Evolutionary conservation across 2,329 filamentous ascomycete genomes (phyloP).

Genomic region (Cadophora malorum): DNA sequence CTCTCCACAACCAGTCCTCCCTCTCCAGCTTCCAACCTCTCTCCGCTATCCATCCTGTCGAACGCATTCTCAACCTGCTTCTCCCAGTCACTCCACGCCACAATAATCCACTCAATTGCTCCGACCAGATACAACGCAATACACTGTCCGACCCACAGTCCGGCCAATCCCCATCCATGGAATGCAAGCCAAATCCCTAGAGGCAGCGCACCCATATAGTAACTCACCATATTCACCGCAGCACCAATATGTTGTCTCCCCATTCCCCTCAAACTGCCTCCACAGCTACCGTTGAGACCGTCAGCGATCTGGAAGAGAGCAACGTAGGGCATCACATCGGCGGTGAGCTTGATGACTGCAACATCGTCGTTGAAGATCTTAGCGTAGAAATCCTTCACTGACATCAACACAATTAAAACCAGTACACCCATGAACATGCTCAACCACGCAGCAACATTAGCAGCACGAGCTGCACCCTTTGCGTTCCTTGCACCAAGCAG

Average conservation of each 20-base stretch:
- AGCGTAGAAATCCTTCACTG: constrained; percentile 74
- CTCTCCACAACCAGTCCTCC: not conserved
- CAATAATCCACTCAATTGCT: constrained; percentile 77
- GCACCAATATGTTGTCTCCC: constrained; percentile 86
- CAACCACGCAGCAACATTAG: constrained; percentile 76
- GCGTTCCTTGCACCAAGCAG: constrained; percentile 73
- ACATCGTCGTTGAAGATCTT: constrained; percentile 82
- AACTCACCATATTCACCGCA: constrained; percentile 80
- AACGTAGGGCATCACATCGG: constrained; percentile 82
- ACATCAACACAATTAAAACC: constrained; percentile 73
- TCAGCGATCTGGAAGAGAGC: constrained; percentile 91
- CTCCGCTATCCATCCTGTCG: constrained; percentile 66
- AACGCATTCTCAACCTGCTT: constrained; percentile 74
- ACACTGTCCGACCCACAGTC: constrained; percentile 85
- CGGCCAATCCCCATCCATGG: constrained; percentile 81
- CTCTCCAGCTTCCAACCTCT: constrained; percentile 35
- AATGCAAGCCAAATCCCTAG: constrained; percentile 86
- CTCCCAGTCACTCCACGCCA: constrained; percentile 79
- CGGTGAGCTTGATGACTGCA: constrained; percentile 73
- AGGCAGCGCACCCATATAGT: constrained; percentile 82
- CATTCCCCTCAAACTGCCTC: constrained; percentile 82
- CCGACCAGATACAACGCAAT: constrained; percentile 83
- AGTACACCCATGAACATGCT: constrained; percentile 71
- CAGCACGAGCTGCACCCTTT: constrained; percentile 70
- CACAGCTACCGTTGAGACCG: constrained; percentile 84